phyloP scores from a whole-genome alignment of 202 grass and related monocot species.

The Thinopyrum obtusiflorum region DNA sequence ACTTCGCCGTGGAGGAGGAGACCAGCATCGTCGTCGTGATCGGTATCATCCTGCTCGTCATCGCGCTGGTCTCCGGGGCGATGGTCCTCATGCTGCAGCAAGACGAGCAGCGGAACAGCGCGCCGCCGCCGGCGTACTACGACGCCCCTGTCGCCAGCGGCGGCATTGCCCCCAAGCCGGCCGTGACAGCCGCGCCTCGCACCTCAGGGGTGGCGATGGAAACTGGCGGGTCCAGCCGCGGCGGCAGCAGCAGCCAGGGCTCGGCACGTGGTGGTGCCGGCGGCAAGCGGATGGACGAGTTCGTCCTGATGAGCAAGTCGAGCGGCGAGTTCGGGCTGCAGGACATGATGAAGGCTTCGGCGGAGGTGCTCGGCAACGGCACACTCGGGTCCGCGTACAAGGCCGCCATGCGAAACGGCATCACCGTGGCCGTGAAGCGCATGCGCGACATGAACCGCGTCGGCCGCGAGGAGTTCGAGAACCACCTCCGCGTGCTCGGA shows the following conservation, averaged over 20 bases:
- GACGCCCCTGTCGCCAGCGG: not conserved
- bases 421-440: constrained; percentile 59
- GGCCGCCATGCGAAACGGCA: constrained; percentile 56
- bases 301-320: constrained; percentile 35
- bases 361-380: constrained; percentile 71
- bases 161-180: not conserved
- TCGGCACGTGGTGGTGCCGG: not conserved
- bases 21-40: constrained; percentile 43
- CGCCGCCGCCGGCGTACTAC: not conserved
- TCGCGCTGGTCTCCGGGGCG: constrained; percentile 34
- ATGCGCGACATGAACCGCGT: constrained; percentile 75
- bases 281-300: constrained; percentile 23
- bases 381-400: constrained; percentile 66
- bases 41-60: constrained; percentile 48
- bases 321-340: constrained; percentile 44
- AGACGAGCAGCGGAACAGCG: constrained; percentile 37
- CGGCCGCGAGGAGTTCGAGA: constrained; percentile 47
- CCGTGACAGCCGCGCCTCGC: not conserved
- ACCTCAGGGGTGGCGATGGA: not conserved
- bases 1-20: constrained; percentile 30
- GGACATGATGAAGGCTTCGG: constrained; percentile 73
- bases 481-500: constrained; percentile 40
- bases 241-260: not conserved
- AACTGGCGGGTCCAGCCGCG: constrained; percentile 26
- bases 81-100: constrained; percentile 49